phyloP scores from a whole-genome alignment of 805 yeast genomes.

The Wickerhamiella alocasiicola region DNA sequence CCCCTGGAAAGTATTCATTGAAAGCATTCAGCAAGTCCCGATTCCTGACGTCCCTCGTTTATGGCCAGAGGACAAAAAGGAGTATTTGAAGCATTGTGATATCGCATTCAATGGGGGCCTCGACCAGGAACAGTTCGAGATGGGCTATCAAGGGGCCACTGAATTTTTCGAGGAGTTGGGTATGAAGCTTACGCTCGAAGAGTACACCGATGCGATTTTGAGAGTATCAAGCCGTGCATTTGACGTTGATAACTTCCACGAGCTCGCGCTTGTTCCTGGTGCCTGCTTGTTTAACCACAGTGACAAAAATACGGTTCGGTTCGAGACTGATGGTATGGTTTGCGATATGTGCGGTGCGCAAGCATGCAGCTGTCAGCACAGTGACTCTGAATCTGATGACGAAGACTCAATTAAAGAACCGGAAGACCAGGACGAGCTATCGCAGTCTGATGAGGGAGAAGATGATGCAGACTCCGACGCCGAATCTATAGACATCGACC shows the following conservation, averaged over 20 bases:
- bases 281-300: constrained; percentile 83
- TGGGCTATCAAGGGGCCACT: constrained; percentile 30
- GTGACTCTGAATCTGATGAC: constrained; percentile 16
- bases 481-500: constrained; percentile 14
- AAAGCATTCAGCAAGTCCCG: constrained; percentile 32
- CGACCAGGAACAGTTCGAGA: constrained; percentile 34
- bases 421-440: constrained; percentile 24
- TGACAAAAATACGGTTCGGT: constrained; percentile 51
- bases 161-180: constrained; percentile 21
- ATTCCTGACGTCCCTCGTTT: constrained; percentile 44
- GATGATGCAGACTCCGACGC: constrained; percentile 22
- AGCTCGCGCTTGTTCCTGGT: constrained; percentile 71
- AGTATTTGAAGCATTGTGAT: constrained; percentile 46
- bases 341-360: constrained; percentile 40
- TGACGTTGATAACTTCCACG: constrained; percentile 63
- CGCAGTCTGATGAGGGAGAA: constrained; percentile 20
- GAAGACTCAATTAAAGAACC: constrained; percentile 20
- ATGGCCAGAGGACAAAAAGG: constrained; percentile 45
- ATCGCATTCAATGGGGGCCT: constrained; percentile 47
- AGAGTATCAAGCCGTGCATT: constrained; percentile 68
- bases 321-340: constrained; percentile 44
- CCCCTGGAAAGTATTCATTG: constrained; percentile 70
- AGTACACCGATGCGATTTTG: constrained; percentile 41
- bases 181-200: constrained; percentile 15
- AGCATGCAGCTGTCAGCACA: constrained; percentile 31